phyloP scores from a whole-genome alignment of 23 red algal genomes.

The Chondrus crispus region DNA sequence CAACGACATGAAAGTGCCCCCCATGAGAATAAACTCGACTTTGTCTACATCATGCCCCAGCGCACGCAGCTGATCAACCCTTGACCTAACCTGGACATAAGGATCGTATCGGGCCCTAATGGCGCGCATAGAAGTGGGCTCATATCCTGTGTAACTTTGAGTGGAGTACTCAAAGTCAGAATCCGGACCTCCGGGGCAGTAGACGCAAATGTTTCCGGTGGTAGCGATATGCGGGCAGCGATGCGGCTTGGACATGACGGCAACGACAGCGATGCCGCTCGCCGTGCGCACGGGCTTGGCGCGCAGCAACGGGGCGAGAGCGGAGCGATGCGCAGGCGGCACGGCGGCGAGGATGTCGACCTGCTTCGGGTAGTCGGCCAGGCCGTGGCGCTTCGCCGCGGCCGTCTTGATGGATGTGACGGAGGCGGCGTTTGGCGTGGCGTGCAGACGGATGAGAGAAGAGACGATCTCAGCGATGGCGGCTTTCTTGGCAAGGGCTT shows the following conservation, averaged over 20 bases:
- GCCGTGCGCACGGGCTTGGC: slow-evolving; percentile 97
- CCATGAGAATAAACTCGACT: slow-evolving; percentile 99
- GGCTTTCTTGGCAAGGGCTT: slow-evolving; percentile 30
- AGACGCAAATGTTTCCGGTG: slow-evolving; percentile 97
- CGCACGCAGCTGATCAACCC: slow-evolving; percentile 83
- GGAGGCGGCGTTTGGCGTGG: not conserved
- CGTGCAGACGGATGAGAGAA: slow-evolving; percentile 21
- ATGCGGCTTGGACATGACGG: slow-evolving; percentile 99
- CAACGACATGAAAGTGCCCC: slow-evolving; percentile 96
- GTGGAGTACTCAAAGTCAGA: slow-evolving; percentile 98
- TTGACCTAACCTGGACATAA: slow-evolving; percentile 90
- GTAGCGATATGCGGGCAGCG: slow-evolving; percentile 99
- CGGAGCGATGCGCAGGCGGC: slow-evolving; percentile 37
- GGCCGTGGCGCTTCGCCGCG: slow-evolving; percentile 38
- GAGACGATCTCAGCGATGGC: slow-evolving; percentile 64
- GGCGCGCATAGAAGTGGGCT: slow-evolving; percentile 98
- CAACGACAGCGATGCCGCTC: slow-evolving; percentile 94
- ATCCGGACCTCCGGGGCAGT: slow-evolving; percentile 98
- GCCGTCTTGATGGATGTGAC: slow-evolving; percentile 43
- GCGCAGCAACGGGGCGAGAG: slow-evolving; percentile 76
- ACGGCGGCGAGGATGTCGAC: slow-evolving; percentile 93
- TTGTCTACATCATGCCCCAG: slow-evolving; percentile 97
- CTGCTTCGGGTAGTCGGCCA: slow-evolving; percentile 81
- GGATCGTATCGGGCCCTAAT: slow-evolving; percentile 98
- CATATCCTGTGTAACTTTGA: slow-evolving; percentile 96